Evolutionary conservation across 2,329 filamentous ascomycete genomes (phyloP), one percentile per base, ranked within the genome.

Genomic region (Coniochaeta prunicola): DNA sequence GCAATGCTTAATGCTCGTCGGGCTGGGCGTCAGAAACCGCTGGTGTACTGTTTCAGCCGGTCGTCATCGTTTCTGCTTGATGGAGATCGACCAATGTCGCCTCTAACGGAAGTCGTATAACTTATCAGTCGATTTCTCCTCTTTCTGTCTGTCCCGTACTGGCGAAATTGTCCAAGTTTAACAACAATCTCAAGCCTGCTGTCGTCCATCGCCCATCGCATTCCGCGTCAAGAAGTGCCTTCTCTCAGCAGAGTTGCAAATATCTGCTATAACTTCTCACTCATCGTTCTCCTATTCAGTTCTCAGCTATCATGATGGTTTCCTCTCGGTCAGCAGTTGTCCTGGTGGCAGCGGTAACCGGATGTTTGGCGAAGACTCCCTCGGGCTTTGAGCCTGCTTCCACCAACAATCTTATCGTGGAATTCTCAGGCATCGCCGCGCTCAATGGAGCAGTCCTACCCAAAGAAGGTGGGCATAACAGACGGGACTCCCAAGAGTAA

Each of bases 341-440:
- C 31, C 63, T 75, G 58, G 64, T 70, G 42, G 68, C 67, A 56
- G 70, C 70, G 36, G 69, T 69, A 48, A 67, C 72, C 34, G 58
- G 68, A 40, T 66, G 69, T 24, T 66, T 74, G 30, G 77, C 75
- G 10, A 66, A 67, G 9, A 78, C 77, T 13, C 77, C 77, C 4
- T 53, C 66, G 10, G 74, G 74, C 28, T 79, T 79, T 63, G 62
- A 68, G 53, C 77, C 77, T 1, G 66, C 66, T 17, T 68, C 69
- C n/a, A 66, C 70, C 34, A 70, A 63, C 33, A 65, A 72, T 59
- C 70, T 78, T 45, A 64, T 76, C n/a, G 75, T 79, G 13, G 67
- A 70, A 13, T 79, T 70, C 61, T 69, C 68, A 45, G 69, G 66
- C 57, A 64, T 70, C n/a, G 65, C 70, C 17, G 70, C 74, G 8